These are phyloP conservation scores for Aegilops tauschii DNA, from an alignment of 176 grass and related monocot genomes.

Conservation along the genomic window DNA sequence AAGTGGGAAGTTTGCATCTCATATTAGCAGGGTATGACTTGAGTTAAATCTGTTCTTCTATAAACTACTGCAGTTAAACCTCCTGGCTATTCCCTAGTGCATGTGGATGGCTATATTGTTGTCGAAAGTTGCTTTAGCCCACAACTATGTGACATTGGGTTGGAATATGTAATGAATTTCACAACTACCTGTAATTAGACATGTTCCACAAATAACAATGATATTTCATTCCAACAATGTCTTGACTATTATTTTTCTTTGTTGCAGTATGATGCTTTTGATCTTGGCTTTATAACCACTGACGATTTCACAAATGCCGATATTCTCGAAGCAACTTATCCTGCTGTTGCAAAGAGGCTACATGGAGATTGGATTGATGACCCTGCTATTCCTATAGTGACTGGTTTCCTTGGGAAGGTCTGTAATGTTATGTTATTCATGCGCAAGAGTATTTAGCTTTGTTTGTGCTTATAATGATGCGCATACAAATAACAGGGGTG, in stretches of 20 bases:
- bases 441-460: not conserved
- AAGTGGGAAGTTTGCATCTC: not conserved
- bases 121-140: not conserved
- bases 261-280: conserved; percentile 69
- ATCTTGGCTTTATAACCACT: conserved; percentile 78
- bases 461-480: conserved; percentile 4
- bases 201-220: conserved; percentile 12
- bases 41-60: not conserved
- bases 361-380: conserved; percentile 74
- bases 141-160: not conserved
- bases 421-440: conserved; percentile 7
- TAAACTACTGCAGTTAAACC: not conserved
- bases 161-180: not conserved
- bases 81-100: not conserved
- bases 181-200: not conserved
- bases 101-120: not conserved
- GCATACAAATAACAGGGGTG: conserved; percentile 57
- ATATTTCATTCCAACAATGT: not conserved
- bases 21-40: not conserved
- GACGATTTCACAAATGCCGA: conserved; percentile 97
- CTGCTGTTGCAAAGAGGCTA: conserved; percentile 87
- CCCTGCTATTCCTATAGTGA: conserved; percentile 85
- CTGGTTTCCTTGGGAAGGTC: conserved; percentile 97
- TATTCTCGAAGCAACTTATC: conserved; percentile 96
- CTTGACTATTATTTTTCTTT: conserved; percentile 2